Percentiles rank a stretch among this genome's conserved stretches.
Conservation (phyloP, 2,329 filamentous ascomycete species). For the Mycosphaerella arachidis region DNA sequence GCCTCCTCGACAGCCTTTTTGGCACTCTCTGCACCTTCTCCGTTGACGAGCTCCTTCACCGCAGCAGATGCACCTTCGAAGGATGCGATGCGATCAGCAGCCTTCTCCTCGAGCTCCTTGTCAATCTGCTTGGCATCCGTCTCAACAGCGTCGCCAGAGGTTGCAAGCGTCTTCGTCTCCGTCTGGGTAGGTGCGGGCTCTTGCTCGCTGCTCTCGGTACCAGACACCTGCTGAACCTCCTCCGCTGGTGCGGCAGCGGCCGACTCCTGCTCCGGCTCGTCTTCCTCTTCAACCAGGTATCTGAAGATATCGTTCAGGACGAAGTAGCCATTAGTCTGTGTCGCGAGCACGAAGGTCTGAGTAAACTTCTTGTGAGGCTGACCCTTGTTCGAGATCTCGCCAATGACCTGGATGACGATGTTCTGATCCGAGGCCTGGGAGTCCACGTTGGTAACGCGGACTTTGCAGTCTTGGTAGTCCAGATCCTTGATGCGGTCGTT, state of each 20-base stretch:
- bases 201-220: constrained; percentile 35
- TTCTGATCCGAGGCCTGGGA: constrained; percentile 87
- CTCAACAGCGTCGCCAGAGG: constrained; percentile 38
- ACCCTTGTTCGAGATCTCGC: constrained; percentile 92
- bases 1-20: constrained; percentile 34
- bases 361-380: constrained; percentile 92
- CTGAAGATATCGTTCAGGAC: constrained; percentile 97
- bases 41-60: constrained; percentile 30
- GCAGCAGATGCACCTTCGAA: constrained; percentile 21
- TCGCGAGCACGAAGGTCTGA: constrained; percentile 94
- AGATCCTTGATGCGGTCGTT: constrained; percentile 90
- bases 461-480: constrained; percentile 96
- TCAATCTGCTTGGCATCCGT: constrained; percentile 54
- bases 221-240: constrained; percentile 30
- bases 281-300: constrained; percentile 79
- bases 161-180: constrained; percentile 28
- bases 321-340: constrained; percentile 95
- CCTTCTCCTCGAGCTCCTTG: constrained; percentile 68
- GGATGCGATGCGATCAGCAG: constrained; percentile 30
- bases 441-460: constrained; percentile 96
- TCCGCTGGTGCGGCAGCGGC: constrained; percentile 32
- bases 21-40: constrained; percentile 36
- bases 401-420: constrained; percentile 97
- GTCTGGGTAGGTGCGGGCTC: constrained; percentile 39
- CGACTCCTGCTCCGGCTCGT: constrained; percentile 71